Evolutionary conservation across 2,329 filamentous ascomycete species (phyloP), one percentile per base, ranked within the genome.

Genomic region (Aspergillus proliferans): DNA sequence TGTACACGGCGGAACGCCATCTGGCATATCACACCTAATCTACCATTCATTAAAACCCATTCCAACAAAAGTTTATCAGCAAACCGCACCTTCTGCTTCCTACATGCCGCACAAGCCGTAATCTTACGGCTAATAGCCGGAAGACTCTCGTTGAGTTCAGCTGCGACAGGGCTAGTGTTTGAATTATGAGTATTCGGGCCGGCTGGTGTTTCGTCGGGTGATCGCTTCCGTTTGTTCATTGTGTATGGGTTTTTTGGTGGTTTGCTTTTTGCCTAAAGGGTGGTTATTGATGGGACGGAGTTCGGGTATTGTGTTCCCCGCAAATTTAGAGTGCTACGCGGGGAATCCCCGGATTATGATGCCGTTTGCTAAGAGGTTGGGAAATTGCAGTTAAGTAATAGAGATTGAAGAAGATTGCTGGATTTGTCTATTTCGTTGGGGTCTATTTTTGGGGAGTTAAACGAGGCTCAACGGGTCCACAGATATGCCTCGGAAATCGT

Each of bases 71-170:
- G 24, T 26, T 3, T 26, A 26, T 7, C 6, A 26, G 24, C 24
- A 26, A 44, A 19, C 45, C 50, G 28, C 43, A 76, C 75, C 67
- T 77, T 77, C 53, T 77, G 73, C 54, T 76, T 76, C 36, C 74
- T 68, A 59, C 75, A 77, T 33, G 74, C 70, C 24, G 74, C 74
- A 58, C 75, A 78, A 10, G 75, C 75, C 28, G 69, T 71, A 47
- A 69, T 66, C 52, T 71, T 71, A 44, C 69, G 64, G 36, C 66
- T 71, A 36, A 69, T 68, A 30, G 58, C 56, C 47, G 61, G 59
- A 43, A 62, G 52, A 33, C 58, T 53, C 33, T 58, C 58, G 6
- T 36, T 36, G 14, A 36, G 34, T 6, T 36, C 34, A 9, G 15
- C 34, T 10, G 26, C 26, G 10, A 5, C 26, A 12, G 26, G 26